phyloP scores from a whole-genome alignment of 306 rosid species.

The Glycyrrhiza uralensis region DNA sequence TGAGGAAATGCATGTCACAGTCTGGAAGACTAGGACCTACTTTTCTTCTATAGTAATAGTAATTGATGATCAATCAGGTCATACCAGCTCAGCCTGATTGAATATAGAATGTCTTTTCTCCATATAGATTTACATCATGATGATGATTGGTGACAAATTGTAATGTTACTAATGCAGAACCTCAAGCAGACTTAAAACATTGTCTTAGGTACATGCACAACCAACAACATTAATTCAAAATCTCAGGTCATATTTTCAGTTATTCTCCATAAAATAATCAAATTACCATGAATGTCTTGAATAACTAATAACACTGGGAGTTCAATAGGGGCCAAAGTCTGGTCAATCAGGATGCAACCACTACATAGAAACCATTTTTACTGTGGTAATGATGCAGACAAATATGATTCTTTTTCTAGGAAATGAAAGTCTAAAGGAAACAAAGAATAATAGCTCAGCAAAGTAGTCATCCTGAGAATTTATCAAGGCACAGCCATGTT shows the following conservation, averaged over 20 bases:
- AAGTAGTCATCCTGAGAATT: background rate
- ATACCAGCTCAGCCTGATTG: background rate
- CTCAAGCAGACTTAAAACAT: no score
- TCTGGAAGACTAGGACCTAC: no score
- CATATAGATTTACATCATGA: no score
- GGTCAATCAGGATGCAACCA: background rate
- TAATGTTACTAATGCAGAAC: no score
- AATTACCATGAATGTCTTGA: background rate
- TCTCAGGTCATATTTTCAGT: background rate
- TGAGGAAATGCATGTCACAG: no score
- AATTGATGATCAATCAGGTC: background rate
- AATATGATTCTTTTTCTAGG: background rate
- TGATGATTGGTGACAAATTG: no score
- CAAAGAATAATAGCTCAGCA: background rate
- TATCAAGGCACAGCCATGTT: background rate
- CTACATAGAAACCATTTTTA: background rate
- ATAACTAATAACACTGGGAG: background rate
- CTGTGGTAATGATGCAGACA: background rate
- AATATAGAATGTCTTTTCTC: background rate
- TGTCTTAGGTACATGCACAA: no score
- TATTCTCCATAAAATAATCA: constrained; percentile 5
- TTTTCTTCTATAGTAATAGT: no score
- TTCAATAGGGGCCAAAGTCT: background rate
- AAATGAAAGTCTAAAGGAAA: background rate
- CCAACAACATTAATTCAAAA: no score